Evolutionary conservation across 352 stramenopile species (phyloP).

Genomic region (Aphanomyces astaci): DNA sequence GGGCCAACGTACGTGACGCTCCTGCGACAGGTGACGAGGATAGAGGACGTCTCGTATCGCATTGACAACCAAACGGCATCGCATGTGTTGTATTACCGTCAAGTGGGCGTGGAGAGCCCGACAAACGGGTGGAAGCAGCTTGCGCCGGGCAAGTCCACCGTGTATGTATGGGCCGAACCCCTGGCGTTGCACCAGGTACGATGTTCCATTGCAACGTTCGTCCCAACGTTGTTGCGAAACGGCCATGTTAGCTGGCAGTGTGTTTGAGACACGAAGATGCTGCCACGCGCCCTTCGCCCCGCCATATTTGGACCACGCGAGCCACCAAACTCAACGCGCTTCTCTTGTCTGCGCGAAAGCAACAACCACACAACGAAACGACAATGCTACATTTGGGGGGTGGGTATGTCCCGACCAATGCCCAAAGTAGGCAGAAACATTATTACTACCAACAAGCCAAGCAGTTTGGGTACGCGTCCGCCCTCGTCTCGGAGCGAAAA

Average conservation of each 20-base stretch:
- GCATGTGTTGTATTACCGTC: constrained; percentile 18
- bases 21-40: background rate
- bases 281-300: background rate
- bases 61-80: constrained; percentile 17
- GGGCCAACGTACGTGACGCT: constrained; percentile 10
- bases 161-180: constrained; percentile 19
- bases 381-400: background rate
- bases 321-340: constrained; percentile 4
- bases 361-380: background rate
- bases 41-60: constrained; percentile 10
- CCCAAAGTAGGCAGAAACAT: background rate
- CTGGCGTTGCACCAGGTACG: constrained; percentile 15
- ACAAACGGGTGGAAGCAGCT: constrained; percentile 16
- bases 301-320: background rate
- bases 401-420: background rate
- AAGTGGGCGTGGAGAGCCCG: constrained; percentile 11
- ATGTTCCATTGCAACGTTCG: background rate
- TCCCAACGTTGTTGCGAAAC: background rate
- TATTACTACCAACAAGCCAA: background rate
- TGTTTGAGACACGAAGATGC: constrained; percentile 1
- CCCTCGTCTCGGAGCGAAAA: background rate
- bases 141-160: background rate
- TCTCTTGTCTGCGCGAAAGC: background rate
- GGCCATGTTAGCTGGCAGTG: constrained; percentile 6
- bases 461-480: background rate